Conservation (phyloP, 371 early-diverging fungal genomes). For the Actinomucor elegans region DNA sequence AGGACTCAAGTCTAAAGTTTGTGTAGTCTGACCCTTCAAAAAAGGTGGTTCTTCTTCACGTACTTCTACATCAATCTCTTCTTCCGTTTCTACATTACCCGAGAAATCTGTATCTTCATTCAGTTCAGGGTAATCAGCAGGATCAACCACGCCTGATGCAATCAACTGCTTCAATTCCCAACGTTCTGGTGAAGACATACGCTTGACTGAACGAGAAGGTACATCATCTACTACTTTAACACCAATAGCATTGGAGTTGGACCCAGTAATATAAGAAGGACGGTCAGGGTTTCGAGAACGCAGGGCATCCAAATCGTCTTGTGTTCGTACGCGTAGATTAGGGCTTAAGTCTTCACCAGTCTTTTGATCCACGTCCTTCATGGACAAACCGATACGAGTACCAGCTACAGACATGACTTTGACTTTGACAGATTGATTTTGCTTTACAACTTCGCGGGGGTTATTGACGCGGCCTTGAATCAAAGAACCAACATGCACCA, state of each 20-base stretch:
- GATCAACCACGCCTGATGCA: conserved; percentile 88
- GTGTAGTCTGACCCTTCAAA: conserved; percentile 88
- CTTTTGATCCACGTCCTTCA: conserved; percentile 93
- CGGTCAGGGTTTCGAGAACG: conserved; percentile 66
- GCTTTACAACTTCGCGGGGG: conserved; percentile 78
- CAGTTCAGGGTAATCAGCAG: conserved; percentile 83
- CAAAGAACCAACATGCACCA: conserved; percentile 85
- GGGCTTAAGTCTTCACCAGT: conserved; percentile 88
- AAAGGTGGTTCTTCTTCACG: conserved; percentile 95
- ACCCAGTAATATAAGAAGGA: conserved; percentile 41
- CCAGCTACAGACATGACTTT: conserved; percentile 91
- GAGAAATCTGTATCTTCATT: conserved; percentile 71
- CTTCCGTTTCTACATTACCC: conserved; percentile 83
- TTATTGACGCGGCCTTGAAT: conserved; percentile 71
- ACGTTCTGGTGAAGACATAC: conserved; percentile 94
- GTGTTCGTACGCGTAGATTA: conserved; percentile 48
- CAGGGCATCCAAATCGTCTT: conserved; percentile 65
- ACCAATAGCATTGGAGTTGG: conserved; percentile 20
- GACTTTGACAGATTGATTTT: conserved; percentile 82
- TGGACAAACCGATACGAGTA: conserved; percentile 78
- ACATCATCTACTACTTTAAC: conserved; percentile 57
- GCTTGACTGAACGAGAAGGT: conserved; percentile 68
- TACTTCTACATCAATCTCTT: conserved; percentile 96
- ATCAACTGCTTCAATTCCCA: conserved; percentile 97
- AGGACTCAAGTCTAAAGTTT: conserved; percentile 86